Base-by-base conservation (phyloP, 1,284 basidiomycete species). In the Ganoderma boninense region DNA sequence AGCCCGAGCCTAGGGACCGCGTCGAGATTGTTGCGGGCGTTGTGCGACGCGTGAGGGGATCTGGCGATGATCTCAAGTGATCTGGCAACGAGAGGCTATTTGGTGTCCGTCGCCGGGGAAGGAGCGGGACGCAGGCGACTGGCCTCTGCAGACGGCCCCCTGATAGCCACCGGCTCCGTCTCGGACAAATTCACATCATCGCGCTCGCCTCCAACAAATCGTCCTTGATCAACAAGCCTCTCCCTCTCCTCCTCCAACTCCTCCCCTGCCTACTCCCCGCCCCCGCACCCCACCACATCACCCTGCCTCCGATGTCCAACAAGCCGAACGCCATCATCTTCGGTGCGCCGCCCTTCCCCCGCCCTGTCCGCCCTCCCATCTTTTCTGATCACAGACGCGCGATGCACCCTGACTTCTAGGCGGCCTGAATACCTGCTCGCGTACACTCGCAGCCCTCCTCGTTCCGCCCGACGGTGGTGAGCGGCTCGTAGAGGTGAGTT, bases 241-340 rank as follows among this genome's bases (percentile, higher is more conserved):
- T 65, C 56, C 68, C 70, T 38, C n/a, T 64, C 44, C n/a, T 64
- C 44, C 43, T 54, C 66, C 38, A 20, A 43, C 71, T 68, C 71
- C 42, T 67, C 67, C 62, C 46, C 68, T n/a, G 49, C 63, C 64
- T 10, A 14, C 52, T 64, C 44, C 71, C 67, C 71, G 40, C 68
- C 68, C 62, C 49, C 69, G 29, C 56, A 60, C 60, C 6, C 60
- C 69, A 40, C 68, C 66, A 52, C 69, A 56, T 57, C 54, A 42
- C 40, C 57, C 67, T 61, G 62, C 56, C 56, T 63, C 69, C 71
- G 69, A 84, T 84, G 83, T 79, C 83, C 64, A 80, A 79, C 62
- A 92, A 90, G 80, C 92, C 92, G n/a, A 89, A 82, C 80, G 94
- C 89, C 42, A 86, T 96, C 75, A 92, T 96, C 74, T 91, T 95